These are phyloP conservation scores for Suillus weaverae DNA, from an alignment of 768 basidiomycete genomes.

Conservation along the genomic window DNA sequence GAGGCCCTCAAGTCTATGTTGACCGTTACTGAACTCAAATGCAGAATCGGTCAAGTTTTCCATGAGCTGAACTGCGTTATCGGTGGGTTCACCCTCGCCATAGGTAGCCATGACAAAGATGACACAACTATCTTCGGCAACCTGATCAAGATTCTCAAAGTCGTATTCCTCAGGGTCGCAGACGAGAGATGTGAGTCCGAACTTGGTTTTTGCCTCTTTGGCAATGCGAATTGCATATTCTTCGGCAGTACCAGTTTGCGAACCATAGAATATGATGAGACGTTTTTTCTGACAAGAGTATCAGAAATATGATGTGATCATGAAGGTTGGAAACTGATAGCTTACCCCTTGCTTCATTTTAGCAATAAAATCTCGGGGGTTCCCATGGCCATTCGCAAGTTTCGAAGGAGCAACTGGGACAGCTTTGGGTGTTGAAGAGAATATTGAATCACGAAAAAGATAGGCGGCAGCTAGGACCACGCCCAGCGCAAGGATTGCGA, in stretches of 20 bases:
- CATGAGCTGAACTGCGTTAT: slow-evolving; percentile 94
- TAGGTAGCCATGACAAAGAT: slow-evolving; percentile 99
- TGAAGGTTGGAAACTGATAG: slow-evolving; percentile 16
- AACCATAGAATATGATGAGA: slow-evolving; percentile 95
- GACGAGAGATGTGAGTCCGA: slow-evolving; percentile 91
- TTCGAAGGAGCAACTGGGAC: slow-evolving; percentile 47
- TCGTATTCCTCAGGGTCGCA: slow-evolving; percentile 99
- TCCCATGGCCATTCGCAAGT: slow-evolving; percentile 63
- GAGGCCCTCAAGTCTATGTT: slow-evolving; percentile 73
- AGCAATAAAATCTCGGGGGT: slow-evolving; percentile 91
- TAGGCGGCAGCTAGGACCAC: slow-evolving; percentile 75
- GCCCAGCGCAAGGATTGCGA: slow-evolving; percentile 70
- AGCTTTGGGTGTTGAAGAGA: slow-evolving; percentile 63
- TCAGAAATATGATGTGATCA: slow-evolving; percentile 14
- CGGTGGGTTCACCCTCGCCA: slow-evolving; percentile 98
- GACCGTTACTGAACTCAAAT: slow-evolving; percentile 84
- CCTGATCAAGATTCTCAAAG: slow-evolving; percentile 90
- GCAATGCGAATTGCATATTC: slow-evolving; percentile 97
- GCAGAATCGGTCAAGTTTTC: slow-evolving; percentile 86
- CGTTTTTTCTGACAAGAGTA: slow-evolving; percentile 78
- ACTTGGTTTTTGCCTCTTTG: slow-evolving; percentile 96
- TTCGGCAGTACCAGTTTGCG: slow-evolving; percentile 97
- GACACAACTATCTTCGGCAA: slow-evolving; percentile 84
- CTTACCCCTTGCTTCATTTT: slow-evolving; percentile 94
- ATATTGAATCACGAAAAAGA: slow-evolving; percentile 82